Base-by-base conservation (phyloP, 257 asterid species). In the Thymus quinquecostatus region DNA sequence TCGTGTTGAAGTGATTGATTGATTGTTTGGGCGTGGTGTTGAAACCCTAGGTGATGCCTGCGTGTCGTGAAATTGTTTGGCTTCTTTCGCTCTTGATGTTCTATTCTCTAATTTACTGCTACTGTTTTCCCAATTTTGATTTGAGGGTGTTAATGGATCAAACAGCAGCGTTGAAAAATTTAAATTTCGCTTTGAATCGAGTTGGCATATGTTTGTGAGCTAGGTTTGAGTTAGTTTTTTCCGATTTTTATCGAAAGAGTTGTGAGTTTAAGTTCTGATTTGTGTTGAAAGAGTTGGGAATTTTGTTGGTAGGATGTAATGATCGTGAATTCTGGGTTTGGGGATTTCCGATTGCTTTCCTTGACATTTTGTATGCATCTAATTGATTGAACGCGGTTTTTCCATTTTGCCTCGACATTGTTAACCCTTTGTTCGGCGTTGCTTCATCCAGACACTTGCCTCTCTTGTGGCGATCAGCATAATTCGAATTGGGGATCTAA, bases 21-120 rank as follows among this genome's bases (percentile, higher is more conserved):
- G 82, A 60, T 72, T 73, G 54, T 53, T 56, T 66, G 72, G 75
- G 10, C 73, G 40, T 62, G 72, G 65, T 77, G 79, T 60, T 63
- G 81, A 65, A 74, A 75, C 75, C 82, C 83, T 72, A 72, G 8
- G 34, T 58, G 69, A 77, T 56, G 47, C 34, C 45, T 54, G 53
- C 59, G 12, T 59, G 6, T 68, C 14, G 41, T 45, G 70, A 57
- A 38, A 43, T 62, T 21, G 32, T 50, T 56, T 40, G 74, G 11
- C 41, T 11, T 29, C 40, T 32, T 55, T 66, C 63, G 4, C 11
- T 63, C 47, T 2, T 27, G 43, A 54, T 66, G 43, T 65, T 58
- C 11, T 51, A 8, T 45, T 38, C 41, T 10, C 6, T 29, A 32
- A 70, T 13, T 38, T 36, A 44, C 49, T 44, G 66, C 71, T 60